A percentile compares a stretch with the other conserved stretches of the same genome.
Evolutionary conservation across 148 eudicot species (phyloP).

Genomic region (Fagopyrum esculentum): DNA sequence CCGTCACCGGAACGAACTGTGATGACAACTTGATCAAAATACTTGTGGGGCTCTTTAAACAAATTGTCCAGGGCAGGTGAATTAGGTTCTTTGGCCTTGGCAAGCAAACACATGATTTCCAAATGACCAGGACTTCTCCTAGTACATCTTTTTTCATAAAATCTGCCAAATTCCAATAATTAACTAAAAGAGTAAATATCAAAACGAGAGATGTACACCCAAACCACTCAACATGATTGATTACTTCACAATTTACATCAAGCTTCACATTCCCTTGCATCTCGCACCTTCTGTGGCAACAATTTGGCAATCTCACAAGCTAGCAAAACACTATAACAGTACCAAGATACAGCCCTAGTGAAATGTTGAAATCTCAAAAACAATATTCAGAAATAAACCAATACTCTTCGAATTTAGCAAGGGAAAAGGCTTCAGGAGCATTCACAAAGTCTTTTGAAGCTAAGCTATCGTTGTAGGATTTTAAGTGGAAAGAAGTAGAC

Average conservation of each 20-base stretch:
- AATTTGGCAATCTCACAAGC: background rate
- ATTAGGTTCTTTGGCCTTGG: conserved; percentile 50
- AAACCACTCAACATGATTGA: background rate
- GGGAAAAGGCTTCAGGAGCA: no score
- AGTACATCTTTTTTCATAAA: conserved; percentile 18
- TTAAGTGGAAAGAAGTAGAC: background rate
- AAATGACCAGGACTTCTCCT: conserved; percentile 12
- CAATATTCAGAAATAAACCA: background rate
- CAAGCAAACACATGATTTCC: conserved; percentile 37
- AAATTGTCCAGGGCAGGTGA: conserved; percentile 36
- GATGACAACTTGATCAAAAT: conserved; percentile 79
- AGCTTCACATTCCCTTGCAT: background rate
- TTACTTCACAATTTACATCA: background rate
- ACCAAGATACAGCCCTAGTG: background rate
- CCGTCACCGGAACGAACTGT: conserved; percentile 97
- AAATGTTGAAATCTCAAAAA: background rate
- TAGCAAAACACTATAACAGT: background rate
- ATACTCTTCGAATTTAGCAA: no score
- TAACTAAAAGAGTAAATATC: background rate
- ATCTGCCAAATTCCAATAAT: background rate
- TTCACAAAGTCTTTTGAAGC: background rate
- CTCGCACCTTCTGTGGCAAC: background rate
- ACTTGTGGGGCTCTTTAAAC: conserved; percentile 75
- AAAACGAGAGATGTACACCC: background rate
- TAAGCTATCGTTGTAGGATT: background rate